phyloP scores from a whole-genome alignment of 1,139 yeast genomes.

The Waltiozyma sp. region DNA sequence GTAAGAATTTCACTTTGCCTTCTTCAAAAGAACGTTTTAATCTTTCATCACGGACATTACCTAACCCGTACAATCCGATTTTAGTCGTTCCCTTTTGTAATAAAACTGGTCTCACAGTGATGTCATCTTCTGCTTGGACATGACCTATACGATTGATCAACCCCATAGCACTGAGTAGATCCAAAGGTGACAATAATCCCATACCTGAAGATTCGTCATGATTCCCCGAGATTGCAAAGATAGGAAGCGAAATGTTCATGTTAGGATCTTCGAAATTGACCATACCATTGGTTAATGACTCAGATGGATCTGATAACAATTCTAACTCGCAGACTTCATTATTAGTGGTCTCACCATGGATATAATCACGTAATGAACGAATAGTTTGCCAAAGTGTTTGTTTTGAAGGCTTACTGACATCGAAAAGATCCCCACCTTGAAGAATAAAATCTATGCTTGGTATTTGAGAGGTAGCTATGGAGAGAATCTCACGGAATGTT shows the following conservation, averaged over 20 bases:
- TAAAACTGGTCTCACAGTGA: constrained; percentile 67
- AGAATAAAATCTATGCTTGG: constrained; percentile 80
- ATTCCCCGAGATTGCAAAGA: constrained; percentile 90
- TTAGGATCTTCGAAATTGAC: constrained; percentile 89
- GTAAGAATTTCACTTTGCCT: constrained; percentile 65
- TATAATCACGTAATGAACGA: constrained; percentile 49
- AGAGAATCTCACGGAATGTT: constrained; percentile 77
- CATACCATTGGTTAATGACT: constrained; percentile 45
- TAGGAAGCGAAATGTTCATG: constrained; percentile 80
- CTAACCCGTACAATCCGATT: constrained; percentile 80
- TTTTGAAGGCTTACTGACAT: constrained; percentile 79
- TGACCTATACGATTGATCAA: constrained; percentile 85
- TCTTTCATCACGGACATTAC: constrained; percentile 84
- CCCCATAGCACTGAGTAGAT: constrained; percentile 72
- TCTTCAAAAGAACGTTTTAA: constrained; percentile 73
- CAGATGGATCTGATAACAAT: constrained; percentile 66
- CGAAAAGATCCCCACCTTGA: constrained; percentile 92
- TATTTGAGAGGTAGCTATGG: constrained; percentile 42
- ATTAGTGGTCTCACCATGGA: constrained; percentile 86
- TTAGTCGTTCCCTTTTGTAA: constrained; percentile 75
- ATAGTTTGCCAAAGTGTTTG: constrained; percentile 81
- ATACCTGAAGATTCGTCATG: constrained; percentile 97
- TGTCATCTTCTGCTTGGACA: constrained; percentile 63
- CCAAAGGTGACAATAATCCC: constrained; percentile 78
- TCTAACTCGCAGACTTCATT: constrained; percentile 84